Evolutionary conservation across 805 yeast species (phyloP).

Genomic region (Metschnikowia borealis): DNA sequence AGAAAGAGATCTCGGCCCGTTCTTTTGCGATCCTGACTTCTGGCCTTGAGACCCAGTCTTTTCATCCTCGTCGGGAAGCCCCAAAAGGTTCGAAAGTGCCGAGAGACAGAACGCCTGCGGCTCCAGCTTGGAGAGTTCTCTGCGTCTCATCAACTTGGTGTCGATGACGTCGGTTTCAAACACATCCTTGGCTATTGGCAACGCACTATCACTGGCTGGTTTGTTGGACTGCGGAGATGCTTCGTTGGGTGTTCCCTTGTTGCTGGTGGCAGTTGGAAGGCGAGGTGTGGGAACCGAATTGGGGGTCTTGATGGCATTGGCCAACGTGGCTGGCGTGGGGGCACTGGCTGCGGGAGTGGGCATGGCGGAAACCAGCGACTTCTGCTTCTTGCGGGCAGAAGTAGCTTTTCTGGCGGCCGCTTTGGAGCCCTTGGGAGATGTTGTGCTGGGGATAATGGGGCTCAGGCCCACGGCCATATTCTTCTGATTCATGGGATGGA

Average conservation of each 20-base stretch:
- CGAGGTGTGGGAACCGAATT: constrained; percentile 43
- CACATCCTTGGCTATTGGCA: constrained; percentile 18
- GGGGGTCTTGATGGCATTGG: constrained; percentile 41
- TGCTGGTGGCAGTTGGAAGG: constrained; percentile 31
- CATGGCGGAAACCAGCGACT: constrained; percentile 22
- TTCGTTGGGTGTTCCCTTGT: constrained; percentile 39
- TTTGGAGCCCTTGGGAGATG: not conserved
- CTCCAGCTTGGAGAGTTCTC: constrained; percentile 43
- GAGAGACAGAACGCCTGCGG: constrained; percentile 49
- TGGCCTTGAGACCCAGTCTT: not conserved
- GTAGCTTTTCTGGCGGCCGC: constrained; percentile 3
- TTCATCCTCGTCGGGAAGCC: constrained; percentile 33
- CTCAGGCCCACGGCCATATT: constrained; percentile 2
- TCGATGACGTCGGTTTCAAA: constrained; percentile 31
- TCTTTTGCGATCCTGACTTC: too few relatives aligned
- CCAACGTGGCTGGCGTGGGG: constrained; percentile 37
- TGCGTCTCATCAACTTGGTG: constrained; percentile 40
- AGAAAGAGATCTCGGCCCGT: not conserved
- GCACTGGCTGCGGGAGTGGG: constrained; percentile 36
- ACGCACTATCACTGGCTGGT: constrained; percentile 4
- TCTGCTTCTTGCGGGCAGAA: constrained; percentile 11
- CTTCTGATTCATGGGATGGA: not conserved
- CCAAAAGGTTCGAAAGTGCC: constrained; percentile 48
- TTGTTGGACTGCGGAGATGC: constrained; percentile 27
- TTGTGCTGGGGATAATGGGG: not conserved